phyloP scores from a whole-genome alignment of 73 alveolate genomes.

The Paramecium primaurelia region DNA sequence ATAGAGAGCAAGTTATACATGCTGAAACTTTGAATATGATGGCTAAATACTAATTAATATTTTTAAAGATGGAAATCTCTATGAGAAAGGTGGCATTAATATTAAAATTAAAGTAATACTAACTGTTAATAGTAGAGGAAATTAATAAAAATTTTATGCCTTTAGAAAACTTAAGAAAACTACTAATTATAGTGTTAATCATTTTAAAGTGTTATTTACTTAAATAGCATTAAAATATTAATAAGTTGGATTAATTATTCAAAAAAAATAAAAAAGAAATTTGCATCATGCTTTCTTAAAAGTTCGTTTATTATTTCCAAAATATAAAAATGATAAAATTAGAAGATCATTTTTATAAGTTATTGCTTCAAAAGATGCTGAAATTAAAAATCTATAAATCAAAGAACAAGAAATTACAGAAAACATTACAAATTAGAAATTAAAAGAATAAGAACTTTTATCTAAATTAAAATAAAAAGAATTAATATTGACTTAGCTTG shows the following conservation, averaged over 20 bases:
- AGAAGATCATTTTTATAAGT: conserved; percentile 42
- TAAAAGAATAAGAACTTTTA: conserved; percentile 38
- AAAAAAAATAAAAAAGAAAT: neutral
- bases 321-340: conserved; percentile 48
- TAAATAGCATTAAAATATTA: neutral
- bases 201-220: neutral
- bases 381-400: conserved; percentile 45
- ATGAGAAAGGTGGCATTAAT: conserved; percentile 23
- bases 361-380: conserved; percentile 49
- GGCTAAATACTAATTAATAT: conserved; percentile 71
- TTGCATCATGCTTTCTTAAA: conserved; percentile 16
- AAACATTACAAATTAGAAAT: neutral
- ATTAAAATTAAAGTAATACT: conserved; percentile 45
- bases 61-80: conserved; percentile 66
- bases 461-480: conserved; percentile 30
- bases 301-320: conserved; percentile 12
- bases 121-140: neutral
- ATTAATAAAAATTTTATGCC: neutral
- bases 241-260: conserved; percentile 3
- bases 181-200: neutral
- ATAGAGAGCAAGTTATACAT: conserved; percentile 59
- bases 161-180: conserved; percentile 5
- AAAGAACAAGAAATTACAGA: conserved; percentile 44
- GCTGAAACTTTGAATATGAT: conserved; percentile 71
- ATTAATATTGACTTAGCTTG: neutral